Conservation (phyloP, 2,329 filamentous ascomycete genomes). For the Dothidotthia symphoricarpi region DNA sequence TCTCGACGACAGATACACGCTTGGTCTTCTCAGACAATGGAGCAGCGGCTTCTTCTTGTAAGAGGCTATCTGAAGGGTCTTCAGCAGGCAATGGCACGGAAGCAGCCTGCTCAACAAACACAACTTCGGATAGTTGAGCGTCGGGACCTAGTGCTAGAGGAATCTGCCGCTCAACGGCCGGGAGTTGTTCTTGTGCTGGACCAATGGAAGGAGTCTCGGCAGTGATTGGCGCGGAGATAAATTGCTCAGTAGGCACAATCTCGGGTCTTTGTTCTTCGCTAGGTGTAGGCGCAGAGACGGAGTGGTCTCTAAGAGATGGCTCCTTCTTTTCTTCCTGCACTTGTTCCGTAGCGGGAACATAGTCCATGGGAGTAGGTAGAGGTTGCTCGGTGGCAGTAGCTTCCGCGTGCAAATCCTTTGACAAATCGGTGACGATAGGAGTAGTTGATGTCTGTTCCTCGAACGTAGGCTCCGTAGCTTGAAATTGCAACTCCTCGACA, state of each 20-base stretch:
- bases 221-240: background rate
- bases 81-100: background rate
- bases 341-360: background rate
- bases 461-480: too few relatives aligned
- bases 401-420: conserved; percentile 1
- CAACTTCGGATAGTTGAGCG: background rate
- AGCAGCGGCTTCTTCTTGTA: conserved; percentile 1
- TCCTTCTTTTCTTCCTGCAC: conserved; percentile 11
- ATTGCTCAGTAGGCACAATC: background rate
- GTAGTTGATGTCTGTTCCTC: conserved; percentile 3
- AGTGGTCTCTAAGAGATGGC: conserved; percentile 1
- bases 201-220: background rate
- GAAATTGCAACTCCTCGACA: background rate
- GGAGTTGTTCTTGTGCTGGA: too few relatives aligned
- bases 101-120: background rate
- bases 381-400: background rate
- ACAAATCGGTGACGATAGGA: conserved; percentile 3
- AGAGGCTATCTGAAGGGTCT: background rate
- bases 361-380: background rate
- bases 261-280: conserved; percentile 2
- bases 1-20: conserved; percentile 4
- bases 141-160: background rate
- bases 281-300: background rate
- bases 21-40: conserved; percentile 4
- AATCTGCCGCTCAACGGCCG: background rate